Evolutionary conservation across 2,329 filamentous ascomycete genomes (phyloP).

Genomic region (Colletotrichum eleusines): DNA sequence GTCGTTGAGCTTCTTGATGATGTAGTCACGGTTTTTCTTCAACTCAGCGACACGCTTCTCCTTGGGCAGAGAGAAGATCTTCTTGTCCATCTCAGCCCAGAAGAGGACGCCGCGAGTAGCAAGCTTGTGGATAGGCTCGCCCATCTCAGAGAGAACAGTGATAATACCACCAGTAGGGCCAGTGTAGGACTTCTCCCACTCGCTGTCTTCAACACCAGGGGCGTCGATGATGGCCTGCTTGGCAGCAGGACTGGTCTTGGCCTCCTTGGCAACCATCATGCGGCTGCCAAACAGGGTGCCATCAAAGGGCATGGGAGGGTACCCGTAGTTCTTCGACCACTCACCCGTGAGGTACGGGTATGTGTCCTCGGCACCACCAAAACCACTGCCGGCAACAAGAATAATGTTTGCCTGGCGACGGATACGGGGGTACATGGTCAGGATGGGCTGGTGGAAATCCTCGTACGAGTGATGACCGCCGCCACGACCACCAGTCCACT

Average conservation of each 20-base stretch:
- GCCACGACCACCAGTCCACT: constrained; percentile 95
- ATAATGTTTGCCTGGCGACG: constrained; percentile 89
- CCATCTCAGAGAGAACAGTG: constrained; percentile 98
- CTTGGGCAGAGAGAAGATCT: constrained; percentile 96
- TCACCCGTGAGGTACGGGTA: constrained; percentile 91
- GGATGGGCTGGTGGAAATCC: constrained; percentile 92
- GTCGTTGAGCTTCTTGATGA: constrained; percentile 95
- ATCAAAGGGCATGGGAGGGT: constrained; percentile 94
- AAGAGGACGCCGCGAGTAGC: constrained; percentile 95
- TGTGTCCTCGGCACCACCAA: constrained; percentile 89
- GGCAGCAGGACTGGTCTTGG: constrained; percentile 85
- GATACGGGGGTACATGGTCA: constrained; percentile 92
- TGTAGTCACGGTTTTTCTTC: constrained; percentile 88
- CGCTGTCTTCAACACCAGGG: constrained; percentile 80
- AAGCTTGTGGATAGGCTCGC: constrained; percentile 98
- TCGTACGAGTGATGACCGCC: constrained; percentile 96
- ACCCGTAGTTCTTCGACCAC: constrained; percentile 89
- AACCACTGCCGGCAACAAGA: constrained; percentile 90
- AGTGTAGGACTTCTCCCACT: constrained; percentile 96
- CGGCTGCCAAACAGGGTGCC: constrained; percentile 91
- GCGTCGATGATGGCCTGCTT: constrained; percentile 93
- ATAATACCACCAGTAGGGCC: constrained; percentile 92
- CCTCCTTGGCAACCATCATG: constrained; percentile 95
- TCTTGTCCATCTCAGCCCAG: constrained; percentile 99
- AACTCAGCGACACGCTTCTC: constrained; percentile 90